Percentiles rank a stretch among this genome's conserved stretches.
These are phyloP conservation scores for Lachancea waltii DNA, from an alignment of 805 yeast species.

Conservation along the genomic window DNA sequence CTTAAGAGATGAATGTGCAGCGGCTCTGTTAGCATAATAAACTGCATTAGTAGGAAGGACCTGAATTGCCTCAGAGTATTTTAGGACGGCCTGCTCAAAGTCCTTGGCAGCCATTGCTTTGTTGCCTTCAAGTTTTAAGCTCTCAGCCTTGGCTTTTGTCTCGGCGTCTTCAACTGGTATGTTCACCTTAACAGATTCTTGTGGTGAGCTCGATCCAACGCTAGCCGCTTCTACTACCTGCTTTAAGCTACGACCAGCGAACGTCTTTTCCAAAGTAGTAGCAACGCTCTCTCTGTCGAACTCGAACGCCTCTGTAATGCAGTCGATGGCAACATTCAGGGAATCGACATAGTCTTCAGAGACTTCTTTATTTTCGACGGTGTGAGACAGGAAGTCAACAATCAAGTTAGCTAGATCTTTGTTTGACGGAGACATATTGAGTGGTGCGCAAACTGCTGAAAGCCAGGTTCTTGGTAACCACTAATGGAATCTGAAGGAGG, in stretches of 20 bases:
- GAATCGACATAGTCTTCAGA: slow-evolving; percentile 80
- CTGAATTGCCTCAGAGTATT: slow-evolving; percentile 75
- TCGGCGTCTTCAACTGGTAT: slow-evolving; percentile 42
- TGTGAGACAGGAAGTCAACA: slow-evolving; percentile 57
- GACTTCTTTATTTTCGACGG: slow-evolving; percentile 56
- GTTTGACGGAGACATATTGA: slow-evolving; percentile 41
- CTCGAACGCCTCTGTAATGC: slow-evolving; percentile 80
- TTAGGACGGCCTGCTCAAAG: slow-evolving; percentile 61
- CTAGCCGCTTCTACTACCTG: slow-evolving; percentile 38
- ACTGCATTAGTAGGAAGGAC: slow-evolving; percentile 69
- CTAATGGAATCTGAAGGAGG: too few species aligned
- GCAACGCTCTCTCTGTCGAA: slow-evolving; percentile 48
- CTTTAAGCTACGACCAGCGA: slow-evolving; percentile 42
- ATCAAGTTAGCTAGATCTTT: slow-evolving; percentile 68
- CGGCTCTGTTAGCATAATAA: slow-evolving; percentile 90
- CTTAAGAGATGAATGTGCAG: slow-evolving; percentile 78
- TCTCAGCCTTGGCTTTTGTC: slow-evolving; percentile 68
- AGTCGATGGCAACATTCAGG: slow-evolving; percentile 87
- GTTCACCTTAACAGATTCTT: slow-evolving; percentile 36
- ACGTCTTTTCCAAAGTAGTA: slow-evolving; percentile 32
- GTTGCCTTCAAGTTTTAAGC: slow-evolving; percentile 80
- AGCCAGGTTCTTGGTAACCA: too few species aligned
- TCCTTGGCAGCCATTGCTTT: slow-evolving; percentile 75
- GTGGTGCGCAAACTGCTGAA: not conserved
- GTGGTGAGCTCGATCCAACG: slow-evolving; percentile 13